A percentile compares a stretch with the other conserved stretches of the same genome.
phyloP scores from a whole-genome alignment of 139 green algal genomes.

The Micromonas commoda region DNA sequence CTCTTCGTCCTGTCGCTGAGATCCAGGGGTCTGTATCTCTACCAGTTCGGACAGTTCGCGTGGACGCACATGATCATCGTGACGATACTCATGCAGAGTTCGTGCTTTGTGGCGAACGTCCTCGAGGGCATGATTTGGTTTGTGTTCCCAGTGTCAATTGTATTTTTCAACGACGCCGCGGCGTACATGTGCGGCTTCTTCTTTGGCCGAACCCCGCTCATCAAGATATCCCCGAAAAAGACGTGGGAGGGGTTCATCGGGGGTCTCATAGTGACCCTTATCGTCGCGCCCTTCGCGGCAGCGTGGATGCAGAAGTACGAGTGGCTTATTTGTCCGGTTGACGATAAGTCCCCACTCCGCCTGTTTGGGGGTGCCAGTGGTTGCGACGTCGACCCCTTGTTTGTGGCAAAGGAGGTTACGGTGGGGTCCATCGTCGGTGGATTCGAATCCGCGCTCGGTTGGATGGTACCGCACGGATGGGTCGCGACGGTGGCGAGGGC shows the following conservation, averaged over 20 bases:
- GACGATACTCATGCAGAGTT: slow-evolving; percentile 76
- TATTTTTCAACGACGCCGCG: slow-evolving; percentile 95
- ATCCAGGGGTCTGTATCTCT: slow-evolving; percentile 52
- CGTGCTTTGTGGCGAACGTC: slow-evolving; percentile 80
- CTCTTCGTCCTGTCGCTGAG: slow-evolving; percentile 66
- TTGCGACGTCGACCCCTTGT: neutral
- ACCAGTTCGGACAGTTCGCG: slow-evolving; percentile 96
- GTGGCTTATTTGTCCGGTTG: slow-evolving; percentile 59
- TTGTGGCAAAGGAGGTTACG: too few species aligned
- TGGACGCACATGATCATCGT: slow-evolving; percentile 99
- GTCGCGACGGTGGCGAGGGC: neutral
- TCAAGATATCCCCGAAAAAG: slow-evolving; percentile 98
- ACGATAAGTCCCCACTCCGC: too few species aligned
- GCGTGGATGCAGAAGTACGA: slow-evolving; percentile 54
- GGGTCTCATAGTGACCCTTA: slow-evolving; percentile 71
- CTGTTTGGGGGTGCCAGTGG: too few species aligned
- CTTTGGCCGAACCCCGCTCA: slow-evolving; percentile 90
- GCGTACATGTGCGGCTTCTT: slow-evolving; percentile 87
- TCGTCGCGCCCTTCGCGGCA: slow-evolving; percentile 67
- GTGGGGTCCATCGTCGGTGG: too few species aligned
- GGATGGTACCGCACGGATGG: neutral
- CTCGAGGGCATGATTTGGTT: slow-evolving; percentile 95
- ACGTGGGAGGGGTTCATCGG: slow-evolving; percentile 98
- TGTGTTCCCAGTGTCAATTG: slow-evolving; percentile 80
- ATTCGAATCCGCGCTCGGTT: neutral